Percentiles rank a stretch among this genome's conserved stretches.
These are phyloP conservation scores for Vigna nakashimae DNA, from an alignment of 306 rosid species.

Conservation along the genomic window DNA sequence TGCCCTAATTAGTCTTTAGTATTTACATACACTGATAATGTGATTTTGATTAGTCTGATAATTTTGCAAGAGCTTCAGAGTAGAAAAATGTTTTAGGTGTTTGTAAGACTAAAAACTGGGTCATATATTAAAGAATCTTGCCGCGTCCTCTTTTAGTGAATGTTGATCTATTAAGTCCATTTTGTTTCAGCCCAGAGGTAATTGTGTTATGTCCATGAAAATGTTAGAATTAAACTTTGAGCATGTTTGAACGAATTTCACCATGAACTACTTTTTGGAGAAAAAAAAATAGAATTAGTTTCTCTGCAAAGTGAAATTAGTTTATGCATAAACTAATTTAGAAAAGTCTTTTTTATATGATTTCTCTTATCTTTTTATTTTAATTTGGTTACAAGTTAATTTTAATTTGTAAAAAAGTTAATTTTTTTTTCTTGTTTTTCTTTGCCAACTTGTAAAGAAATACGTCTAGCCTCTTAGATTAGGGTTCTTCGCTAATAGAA, in stretches of 20 bases:
- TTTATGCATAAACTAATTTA: too few species aligned
- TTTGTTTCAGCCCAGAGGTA: constrained; percentile 5
- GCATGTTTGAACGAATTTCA: too few species aligned
- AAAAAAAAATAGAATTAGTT: too few species aligned
- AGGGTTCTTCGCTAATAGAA: constrained; percentile 20
- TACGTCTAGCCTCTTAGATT: too few species aligned
- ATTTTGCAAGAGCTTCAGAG: constrained; percentile 3
- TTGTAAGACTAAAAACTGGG: constrained; percentile 20
- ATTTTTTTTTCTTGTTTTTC: too few species aligned
- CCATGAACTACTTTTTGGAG: too few species aligned
- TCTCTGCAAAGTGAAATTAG: too few species aligned
- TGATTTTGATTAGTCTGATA: constrained; percentile 24
- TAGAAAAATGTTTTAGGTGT: constrained; percentile 24
- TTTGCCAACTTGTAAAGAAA: too few species aligned
- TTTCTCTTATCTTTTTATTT: too few species aligned
- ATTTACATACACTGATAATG: not conserved
- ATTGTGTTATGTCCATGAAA: constrained; percentile 2
- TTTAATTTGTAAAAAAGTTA: too few species aligned
- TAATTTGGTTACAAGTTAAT: too few species aligned
- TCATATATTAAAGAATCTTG: constrained; percentile 16
- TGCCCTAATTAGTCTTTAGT: not conserved
- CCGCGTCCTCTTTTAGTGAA: not conserved
- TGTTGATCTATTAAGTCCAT: not conserved
- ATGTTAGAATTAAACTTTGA: not conserved
- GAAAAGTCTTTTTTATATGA: too few species aligned